Evolutionary conservation across 768 basidiomycete species (phyloP).

Genomic region (Boletellus sp.): DNA sequence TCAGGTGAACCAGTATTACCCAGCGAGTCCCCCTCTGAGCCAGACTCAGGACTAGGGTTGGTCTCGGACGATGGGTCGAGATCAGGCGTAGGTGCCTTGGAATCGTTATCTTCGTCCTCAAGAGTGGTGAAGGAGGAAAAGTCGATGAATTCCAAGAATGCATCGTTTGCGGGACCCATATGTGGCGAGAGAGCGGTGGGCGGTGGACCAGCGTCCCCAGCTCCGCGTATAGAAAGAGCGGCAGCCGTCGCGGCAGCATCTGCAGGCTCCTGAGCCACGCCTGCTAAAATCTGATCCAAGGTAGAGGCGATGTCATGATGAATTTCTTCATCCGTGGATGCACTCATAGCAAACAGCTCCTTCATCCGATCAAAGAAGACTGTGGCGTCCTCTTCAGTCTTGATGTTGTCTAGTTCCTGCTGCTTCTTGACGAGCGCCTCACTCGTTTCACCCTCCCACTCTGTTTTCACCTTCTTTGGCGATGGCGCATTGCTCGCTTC

Average conservation of each 20-base stretch:
- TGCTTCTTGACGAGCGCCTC: slow-evolving; percentile 44
- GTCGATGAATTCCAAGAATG: slow-evolving; percentile 58
- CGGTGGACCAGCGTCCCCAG: slow-evolving; percentile 29
- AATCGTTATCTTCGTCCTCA: slow-evolving; percentile 57
- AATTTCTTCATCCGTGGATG: slow-evolving; percentile 37
- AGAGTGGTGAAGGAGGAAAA: slow-evolving; percentile 55
- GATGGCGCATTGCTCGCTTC: slow-evolving; percentile 51
- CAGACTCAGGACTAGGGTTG: slow-evolving; percentile 74
- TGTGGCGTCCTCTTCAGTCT: slow-evolving; percentile 64
- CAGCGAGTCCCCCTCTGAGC: slow-evolving; percentile 54
- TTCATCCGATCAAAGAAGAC: slow-evolving; percentile 62
- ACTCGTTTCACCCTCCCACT: slow-evolving; percentile 62
- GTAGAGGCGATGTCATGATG: slow-evolving; percentile 52
- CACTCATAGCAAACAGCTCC: slow-evolving; percentile 55
- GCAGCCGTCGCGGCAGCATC: slow-evolving; percentile 31
- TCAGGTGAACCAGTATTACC: slow-evolving; percentile 44
- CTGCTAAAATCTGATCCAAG: slow-evolving; percentile 61
- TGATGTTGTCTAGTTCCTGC: slow-evolving; percentile 43
- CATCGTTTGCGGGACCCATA: slow-evolving; percentile 34
- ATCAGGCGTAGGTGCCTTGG: slow-evolving; percentile 74
- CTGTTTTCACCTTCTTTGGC: slow-evolving; percentile 67
- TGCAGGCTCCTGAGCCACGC: slow-evolving; percentile 41
- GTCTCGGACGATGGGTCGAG: slow-evolving; percentile 67
- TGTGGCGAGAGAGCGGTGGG: slow-evolving; percentile 34
- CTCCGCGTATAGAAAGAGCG: slow-evolving; percentile 23